Conservation (phyloP, 176 grass and related monocot species). For the Puccinellia tenuiflora region DNA sequence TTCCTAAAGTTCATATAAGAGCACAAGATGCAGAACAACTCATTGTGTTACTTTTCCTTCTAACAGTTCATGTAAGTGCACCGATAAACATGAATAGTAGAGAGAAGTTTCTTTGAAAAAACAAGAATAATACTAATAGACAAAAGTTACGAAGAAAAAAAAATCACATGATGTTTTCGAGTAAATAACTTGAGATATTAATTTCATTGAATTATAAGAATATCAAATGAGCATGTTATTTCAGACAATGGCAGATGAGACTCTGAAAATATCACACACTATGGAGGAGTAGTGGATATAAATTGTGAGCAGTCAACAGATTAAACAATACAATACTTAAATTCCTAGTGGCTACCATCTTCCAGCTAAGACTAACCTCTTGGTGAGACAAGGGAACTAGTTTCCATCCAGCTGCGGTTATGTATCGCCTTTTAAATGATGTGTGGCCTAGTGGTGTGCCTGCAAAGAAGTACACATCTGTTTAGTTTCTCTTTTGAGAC, state of each 20-base stretch:
- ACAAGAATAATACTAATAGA: neutral
- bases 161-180: neutral
- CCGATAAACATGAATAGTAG: neutral
- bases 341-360: neutral
- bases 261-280: neutral
- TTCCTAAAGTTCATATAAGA: neutral
- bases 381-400: conserved; percentile 77
- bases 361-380: conserved; percentile 48
- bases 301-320: neutral
- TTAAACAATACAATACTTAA: neutral
- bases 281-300: neutral
- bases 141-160: neutral
- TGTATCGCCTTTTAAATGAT: conserved; percentile 68
- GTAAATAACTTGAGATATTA: neutral
- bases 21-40: neutral
- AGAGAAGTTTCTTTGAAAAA: neutral
- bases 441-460: conserved; percentile 88
- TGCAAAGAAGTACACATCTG: conserved; percentile 20
- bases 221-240: neutral
- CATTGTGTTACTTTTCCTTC: neutral
- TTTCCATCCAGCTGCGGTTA: conserved; percentile 75
- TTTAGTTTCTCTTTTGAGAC: conserved; percentile 14
- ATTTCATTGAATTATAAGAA: neutral
- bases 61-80: neutral
- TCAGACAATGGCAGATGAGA: neutral